phyloP scores from a whole-genome alignment of 495 filamentous ascomycete species.

The Tetracladium setigerum region DNA sequence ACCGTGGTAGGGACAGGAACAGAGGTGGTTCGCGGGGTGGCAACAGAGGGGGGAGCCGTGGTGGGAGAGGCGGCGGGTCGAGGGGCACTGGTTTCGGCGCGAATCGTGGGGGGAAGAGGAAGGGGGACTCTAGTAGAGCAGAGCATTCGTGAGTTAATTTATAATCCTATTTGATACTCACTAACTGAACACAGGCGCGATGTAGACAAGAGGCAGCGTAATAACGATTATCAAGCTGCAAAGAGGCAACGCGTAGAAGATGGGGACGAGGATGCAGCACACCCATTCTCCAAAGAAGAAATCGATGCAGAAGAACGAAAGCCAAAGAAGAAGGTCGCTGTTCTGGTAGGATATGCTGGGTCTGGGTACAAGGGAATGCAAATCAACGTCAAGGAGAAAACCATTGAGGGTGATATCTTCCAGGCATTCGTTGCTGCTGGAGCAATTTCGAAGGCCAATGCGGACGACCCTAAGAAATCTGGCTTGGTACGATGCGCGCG shows the following conservation, averaged over 20 bases:
- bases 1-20: neutral
- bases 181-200: constrained; percentile 57
- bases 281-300: constrained; percentile 65
- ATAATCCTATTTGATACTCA: constrained; percentile 17
- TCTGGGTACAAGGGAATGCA: constrained; percentile 98
- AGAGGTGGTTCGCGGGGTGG: constrained; percentile 5
- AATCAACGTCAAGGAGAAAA: constrained; percentile 69
- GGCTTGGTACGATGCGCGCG: constrained; percentile 87
- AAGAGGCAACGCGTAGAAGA: constrained; percentile 42
- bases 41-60: constrained; percentile 23
- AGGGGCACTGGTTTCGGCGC: constrained; percentile 14
- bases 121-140: constrained; percentile 56
- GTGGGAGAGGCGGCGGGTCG: constrained; percentile 24
- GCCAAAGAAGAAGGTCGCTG: constrained; percentile 92
- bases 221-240: constrained; percentile 43
- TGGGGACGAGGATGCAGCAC: constrained; percentile 31
- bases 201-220: constrained; percentile 57
- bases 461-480: constrained; percentile 93
- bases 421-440: constrained; percentile 80
- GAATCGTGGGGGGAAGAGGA: constrained; percentile 43
- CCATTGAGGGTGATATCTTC: constrained; percentile 96
- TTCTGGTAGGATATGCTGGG: constrained; percentile 89
- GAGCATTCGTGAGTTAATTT: constrained; percentile 51
- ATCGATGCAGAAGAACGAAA: constrained; percentile 75
- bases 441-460: constrained; percentile 93